A percentile compares a stretch with the other conserved stretches of the same genome.
phyloP scores from a whole-genome alignment of 2,329 filamentous ascomycete genomes.

The Colletotrichum gigasporum region DNA sequence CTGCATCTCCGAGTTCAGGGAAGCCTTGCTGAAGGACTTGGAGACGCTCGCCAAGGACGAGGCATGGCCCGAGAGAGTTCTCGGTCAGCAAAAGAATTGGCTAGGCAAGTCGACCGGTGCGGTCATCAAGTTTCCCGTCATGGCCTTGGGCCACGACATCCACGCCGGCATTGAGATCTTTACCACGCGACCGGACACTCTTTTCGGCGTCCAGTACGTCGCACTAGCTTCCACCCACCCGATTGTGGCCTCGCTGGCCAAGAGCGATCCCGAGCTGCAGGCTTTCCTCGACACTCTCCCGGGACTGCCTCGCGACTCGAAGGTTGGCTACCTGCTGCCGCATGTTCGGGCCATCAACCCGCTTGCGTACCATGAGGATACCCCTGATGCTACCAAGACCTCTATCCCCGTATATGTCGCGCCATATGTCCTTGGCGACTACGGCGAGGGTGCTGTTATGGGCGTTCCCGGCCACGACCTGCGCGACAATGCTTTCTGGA shows the following conservation, averaged over 20 bases:
- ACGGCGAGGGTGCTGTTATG: conserved; percentile 91
- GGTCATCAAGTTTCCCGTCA: conserved; percentile 74
- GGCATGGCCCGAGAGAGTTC: conserved; percentile 83
- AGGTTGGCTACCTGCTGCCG: conserved; percentile 74
- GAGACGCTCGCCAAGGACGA: conserved; percentile 69
- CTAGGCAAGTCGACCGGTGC: conserved; percentile 82
- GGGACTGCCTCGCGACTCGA: conserved; percentile 63
- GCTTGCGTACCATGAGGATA: conserved; percentile 63
- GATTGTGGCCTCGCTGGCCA: conserved; percentile 69
- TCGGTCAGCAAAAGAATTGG: conserved; percentile 89
- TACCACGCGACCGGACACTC: conserved; percentile 85
- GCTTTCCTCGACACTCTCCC: conserved; percentile 74
- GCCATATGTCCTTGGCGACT: conserved; percentile 85
- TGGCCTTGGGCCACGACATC: conserved; percentile 51
- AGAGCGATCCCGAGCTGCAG: conserved; percentile 68
- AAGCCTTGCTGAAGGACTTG: conserved; percentile 76
- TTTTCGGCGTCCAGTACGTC: conserved; percentile 88
- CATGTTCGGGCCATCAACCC: conserved; percentile 72
- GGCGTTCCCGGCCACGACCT: conserved; percentile 87
- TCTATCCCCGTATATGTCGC: conserved; percentile 81
- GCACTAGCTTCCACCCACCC: conserved; percentile 80
- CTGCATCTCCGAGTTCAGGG: conserved; percentile 81
- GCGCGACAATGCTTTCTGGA: conserved; percentile 84
- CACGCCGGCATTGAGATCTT: conserved; percentile 73
- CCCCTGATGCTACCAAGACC: conserved; percentile 60